Evolutionary conservation across 306 rosid genomes (phyloP), one percentile per base, ranked within the genome.

Genomic region (Cucurbita moschata): DNA sequence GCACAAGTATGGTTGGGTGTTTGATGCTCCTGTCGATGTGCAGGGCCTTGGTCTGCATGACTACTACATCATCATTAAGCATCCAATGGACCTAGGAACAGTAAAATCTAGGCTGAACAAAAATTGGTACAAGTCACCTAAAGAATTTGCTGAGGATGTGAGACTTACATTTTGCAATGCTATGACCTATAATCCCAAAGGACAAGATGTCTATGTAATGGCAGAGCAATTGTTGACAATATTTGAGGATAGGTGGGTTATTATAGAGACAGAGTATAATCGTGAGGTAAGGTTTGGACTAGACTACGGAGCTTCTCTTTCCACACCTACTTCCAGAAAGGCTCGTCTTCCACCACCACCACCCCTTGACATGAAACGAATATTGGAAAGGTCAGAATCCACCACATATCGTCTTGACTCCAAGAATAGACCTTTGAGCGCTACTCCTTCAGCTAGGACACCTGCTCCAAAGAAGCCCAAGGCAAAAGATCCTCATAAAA

Each of bases 111-210:
- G 92, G 87, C 81, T 94, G 85, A 85, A 51, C 84, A 90, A 87
- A 81, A 90, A 94, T 69, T 94, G 97, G 97, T 94, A 94, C 81
- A 94, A 90, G 82, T 87, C 94, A 23, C 97, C 95, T 0, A 94
- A 82, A 87, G 98, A 93, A 78, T 93, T 90, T 81, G 97, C 97
- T 10, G 98, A 90, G 92, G 98, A 93, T 75, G 98, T 90, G 81
- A 88, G 94, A 93, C 97, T 93, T 77, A 83, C 97, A 35, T 89
- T 93, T 81, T 71, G 1, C 39, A 93, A 93, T 84, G 98, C 98
- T 47, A 90, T 93, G 97, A 87, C 88, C 12, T 93, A 90, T 81
- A 93, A 93, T 78, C 97, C 98, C 0, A 64, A 82, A 38, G 98
- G 98, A 30, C 98, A 93, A 64, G 98, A 93, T 77, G 98, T 93